Percentiles rank a stretch among this genome's conserved stretches.
phyloP scores from a whole-genome alignment of 2,329 filamentous ascomycete species.

The Colletotrichum sansevieriae region DNA sequence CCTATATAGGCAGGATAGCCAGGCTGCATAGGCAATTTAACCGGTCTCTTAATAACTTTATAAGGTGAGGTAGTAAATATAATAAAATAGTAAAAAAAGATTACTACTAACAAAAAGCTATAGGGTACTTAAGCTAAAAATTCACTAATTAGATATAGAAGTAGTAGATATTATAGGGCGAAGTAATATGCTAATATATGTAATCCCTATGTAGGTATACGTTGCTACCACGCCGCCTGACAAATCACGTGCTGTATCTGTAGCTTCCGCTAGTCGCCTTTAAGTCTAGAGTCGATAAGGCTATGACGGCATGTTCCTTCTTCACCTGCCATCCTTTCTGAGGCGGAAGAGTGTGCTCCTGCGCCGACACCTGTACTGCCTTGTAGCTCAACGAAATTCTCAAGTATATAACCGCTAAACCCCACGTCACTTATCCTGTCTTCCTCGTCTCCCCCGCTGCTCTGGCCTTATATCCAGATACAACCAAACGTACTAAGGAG shows the following conservation, averaged over 20 bases:
- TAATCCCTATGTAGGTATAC: too few relatives aligned
- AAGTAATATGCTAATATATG: too few relatives aligned
- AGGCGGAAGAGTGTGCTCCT: slow-evolving; percentile 27
- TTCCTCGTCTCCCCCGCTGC: neutral
- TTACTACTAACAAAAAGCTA: too few relatives aligned
- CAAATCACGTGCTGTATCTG: slow-evolving; percentile 22
- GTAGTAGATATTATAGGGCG: too few relatives aligned
- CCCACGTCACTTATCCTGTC: slow-evolving; percentile 10
- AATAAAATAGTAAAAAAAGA: too few relatives aligned
- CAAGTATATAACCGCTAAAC: slow-evolving; percentile 23
- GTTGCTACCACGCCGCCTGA: neutral
- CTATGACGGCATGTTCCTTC: slow-evolving; percentile 42
- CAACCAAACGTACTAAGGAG: neutral
- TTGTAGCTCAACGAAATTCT: slow-evolving; percentile 14
- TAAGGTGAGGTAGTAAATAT: too few relatives aligned
- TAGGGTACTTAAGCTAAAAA: too few relatives aligned
- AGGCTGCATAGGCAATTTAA: too few relatives aligned
- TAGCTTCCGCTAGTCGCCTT: slow-evolving; percentile 30
- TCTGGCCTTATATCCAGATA: neutral
- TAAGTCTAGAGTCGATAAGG: slow-evolving; percentile 32
- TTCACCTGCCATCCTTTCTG: slow-evolving; percentile 33
- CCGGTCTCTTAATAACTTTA: too few relatives aligned
- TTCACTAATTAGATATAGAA: too few relatives aligned
- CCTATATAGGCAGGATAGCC: too few relatives aligned
- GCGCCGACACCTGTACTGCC: slow-evolving; percentile 6